A percentile compares a stretch with the other conserved stretches of the same genome.
phyloP scores from a whole-genome alignment of 805 yeast species.

The Ogataea paradorogensis region DNA sequence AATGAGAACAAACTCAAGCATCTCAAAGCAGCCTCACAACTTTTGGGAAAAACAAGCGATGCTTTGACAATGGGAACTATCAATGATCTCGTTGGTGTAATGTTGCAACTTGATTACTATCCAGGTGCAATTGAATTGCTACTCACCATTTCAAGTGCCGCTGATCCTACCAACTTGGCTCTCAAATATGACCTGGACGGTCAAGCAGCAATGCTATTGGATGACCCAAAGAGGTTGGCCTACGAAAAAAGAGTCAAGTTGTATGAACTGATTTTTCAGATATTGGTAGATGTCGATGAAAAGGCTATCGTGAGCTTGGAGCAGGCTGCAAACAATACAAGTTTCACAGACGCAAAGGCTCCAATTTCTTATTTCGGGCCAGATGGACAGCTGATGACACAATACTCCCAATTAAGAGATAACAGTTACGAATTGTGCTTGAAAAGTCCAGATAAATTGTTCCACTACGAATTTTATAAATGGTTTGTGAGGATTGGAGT shows the following conservation, averaged over 20 bases:
- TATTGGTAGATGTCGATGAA: constrained; percentile 69
- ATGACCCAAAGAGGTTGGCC: constrained; percentile 49
- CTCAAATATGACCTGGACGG: constrained; percentile 49
- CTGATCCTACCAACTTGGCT: constrained; percentile 61
- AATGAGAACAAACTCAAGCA: constrained; percentile 63
- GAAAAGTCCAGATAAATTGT: constrained; percentile 71
- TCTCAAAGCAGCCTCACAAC: constrained; percentile 67
- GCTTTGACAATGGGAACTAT: constrained; percentile 75
- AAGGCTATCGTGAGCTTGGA: constrained; percentile 46
- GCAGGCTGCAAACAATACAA: constrained; percentile 21
- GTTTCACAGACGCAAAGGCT: constrained; percentile 15
- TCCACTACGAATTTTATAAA: constrained; percentile 88
- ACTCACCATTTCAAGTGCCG: constrained; percentile 67
- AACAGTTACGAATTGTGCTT: constrained; percentile 73
- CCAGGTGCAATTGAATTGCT: constrained; percentile 85
- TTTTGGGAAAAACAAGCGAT: constrained; percentile 78
- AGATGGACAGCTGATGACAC: constrained; percentile 40
- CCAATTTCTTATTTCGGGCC: constrained; percentile 27
- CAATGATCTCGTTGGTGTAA: constrained; percentile 74
- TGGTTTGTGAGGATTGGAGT: constrained; percentile 83
- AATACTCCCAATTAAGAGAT: constrained; percentile 60
- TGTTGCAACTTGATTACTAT: constrained; percentile 72
- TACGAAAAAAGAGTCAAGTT: constrained; percentile 55
- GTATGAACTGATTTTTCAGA: constrained; percentile 72
- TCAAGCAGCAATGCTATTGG: constrained; percentile 27